Conservation (phyloP, 495 filamentous ascomycete genomes). For the Xylaria scruposa region DNA sequence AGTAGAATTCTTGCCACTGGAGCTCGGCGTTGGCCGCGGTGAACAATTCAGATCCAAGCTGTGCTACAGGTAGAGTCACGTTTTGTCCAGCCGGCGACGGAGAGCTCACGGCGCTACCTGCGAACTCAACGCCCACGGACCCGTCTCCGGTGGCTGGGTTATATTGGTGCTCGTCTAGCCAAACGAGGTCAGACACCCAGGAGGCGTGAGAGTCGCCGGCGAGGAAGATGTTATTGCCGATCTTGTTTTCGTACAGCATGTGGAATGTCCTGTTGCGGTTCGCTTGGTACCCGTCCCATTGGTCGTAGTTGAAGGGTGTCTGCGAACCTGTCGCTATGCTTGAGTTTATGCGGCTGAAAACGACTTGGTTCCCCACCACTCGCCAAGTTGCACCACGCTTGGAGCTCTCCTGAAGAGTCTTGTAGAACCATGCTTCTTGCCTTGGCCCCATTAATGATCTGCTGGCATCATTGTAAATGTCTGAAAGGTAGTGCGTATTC, state of each 20-base stretch:
- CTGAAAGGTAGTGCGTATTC: constrained; percentile 63
- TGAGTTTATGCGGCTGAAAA: constrained; percentile 65
- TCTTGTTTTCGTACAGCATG: constrained; percentile 62
- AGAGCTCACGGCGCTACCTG: constrained; percentile 63
- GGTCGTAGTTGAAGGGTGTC: constrained; percentile 64
- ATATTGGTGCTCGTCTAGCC: constrained; percentile 62
- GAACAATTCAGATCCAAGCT: constrained; percentile 48
- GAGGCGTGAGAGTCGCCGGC: constrained; percentile 66
- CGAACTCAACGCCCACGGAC: constrained; percentile 67
- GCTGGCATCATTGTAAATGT: constrained; percentile 63
- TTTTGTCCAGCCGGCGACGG: constrained; percentile 59
- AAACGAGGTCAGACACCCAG: constrained; percentile 68
- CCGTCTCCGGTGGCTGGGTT: constrained; percentile 60
- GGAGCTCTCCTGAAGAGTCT: constrained; percentile 55
- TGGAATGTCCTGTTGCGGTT: constrained; percentile 68
- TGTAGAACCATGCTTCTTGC: constrained; percentile 72
- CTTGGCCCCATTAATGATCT: constrained; percentile 66
- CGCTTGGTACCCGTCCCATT: constrained; percentile 67
- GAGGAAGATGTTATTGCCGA: constrained; percentile 66
- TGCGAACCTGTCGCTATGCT: constrained; percentile 52
- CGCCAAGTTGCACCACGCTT: constrained; percentile 65
- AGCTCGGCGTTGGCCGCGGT: constrained; percentile 62
- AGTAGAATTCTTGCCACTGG: constrained; percentile 70
- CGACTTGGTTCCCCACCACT: constrained; percentile 67
- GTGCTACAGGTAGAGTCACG: constrained; percentile 52